Conservation (phyloP, 352 stramenopile genomes). For the Aphanomyces cochlioides region DNA sequence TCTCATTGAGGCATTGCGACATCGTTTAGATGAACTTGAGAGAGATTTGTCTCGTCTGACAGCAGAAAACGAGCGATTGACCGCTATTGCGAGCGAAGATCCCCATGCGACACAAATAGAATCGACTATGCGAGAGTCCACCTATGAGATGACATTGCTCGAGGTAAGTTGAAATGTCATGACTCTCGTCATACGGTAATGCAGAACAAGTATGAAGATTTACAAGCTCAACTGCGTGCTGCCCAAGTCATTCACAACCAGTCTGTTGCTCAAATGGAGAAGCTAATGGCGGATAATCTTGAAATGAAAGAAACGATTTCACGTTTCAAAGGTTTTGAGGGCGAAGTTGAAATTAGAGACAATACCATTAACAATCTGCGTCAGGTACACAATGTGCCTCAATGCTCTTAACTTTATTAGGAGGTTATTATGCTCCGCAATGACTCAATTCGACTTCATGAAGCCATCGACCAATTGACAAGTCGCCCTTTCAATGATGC, state of each 20-base stretch:
- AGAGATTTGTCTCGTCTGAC: neutral
- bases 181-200: neutral
- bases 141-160: neutral
- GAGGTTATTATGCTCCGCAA: neutral
- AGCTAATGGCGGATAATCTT: neutral
- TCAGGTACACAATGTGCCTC: neutral
- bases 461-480: slow-evolving; percentile 2
- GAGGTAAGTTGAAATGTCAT: neutral
- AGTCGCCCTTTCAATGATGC: neutral
- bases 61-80: neutral
- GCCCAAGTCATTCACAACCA: neutral
- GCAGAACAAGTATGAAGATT: neutral
- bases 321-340: neutral
- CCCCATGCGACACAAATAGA: neutral
- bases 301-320: neutral
- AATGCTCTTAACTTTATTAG: neutral
- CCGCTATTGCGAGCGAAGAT: neutral
- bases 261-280: neutral
- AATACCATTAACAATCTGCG: neutral
- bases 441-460: slow-evolving; percentile 1
- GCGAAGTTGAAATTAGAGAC: neutral
- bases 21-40: slow-evolving; percentile 2
- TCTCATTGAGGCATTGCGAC: neutral
- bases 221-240: neutral
- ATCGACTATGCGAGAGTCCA: neutral